phyloP scores from a whole-genome alignment of 2,329 filamentous ascomycete genomes.

The Bipolaris victoriae region DNA sequence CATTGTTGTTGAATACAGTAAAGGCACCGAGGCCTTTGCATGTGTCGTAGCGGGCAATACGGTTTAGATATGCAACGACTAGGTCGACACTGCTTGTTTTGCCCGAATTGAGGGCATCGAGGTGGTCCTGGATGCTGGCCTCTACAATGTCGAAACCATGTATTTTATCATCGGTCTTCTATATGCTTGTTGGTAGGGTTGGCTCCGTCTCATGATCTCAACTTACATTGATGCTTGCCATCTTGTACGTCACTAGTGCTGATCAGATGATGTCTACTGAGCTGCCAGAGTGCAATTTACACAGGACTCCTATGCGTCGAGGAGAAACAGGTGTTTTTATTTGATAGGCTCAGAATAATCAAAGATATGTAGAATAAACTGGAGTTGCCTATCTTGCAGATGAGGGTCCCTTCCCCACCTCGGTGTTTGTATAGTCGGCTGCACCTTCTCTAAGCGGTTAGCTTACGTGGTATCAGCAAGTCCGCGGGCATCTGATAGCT shows the following conservation, averaged over 20 bases:
- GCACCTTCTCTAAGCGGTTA: slow-evolving; percentile 25
- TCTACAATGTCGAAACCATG: slow-evolving; percentile 52
- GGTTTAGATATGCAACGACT: slow-evolving; percentile 54
- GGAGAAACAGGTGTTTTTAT: neutral
- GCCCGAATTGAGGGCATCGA: slow-evolving; percentile 51
- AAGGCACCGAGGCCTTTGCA: slow-evolving; percentile 56
- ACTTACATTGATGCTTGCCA: slow-evolving; percentile 8
- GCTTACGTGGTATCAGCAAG: slow-evolving; percentile 3
- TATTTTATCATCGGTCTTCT: neutral
- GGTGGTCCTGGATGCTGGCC: slow-evolving; percentile 55
- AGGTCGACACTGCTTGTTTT: slow-evolving; percentile 55
- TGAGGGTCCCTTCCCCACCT: slow-evolving; percentile 22
- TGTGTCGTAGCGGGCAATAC: slow-evolving; percentile 57
- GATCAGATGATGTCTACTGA: neutral
- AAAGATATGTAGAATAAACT: neutral
- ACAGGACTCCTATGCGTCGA: neutral
- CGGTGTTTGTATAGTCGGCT: slow-evolving; percentile 23
- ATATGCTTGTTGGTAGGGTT: neutral
- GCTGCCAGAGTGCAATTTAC: neutral
- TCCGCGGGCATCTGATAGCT: neutral
- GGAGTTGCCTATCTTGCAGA: slow-evolving; percentile 1
- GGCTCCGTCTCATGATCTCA: neutral
- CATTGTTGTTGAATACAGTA: slow-evolving; percentile 55
- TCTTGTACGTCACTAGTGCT: neutral
- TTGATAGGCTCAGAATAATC: neutral